Percentiles rank a stretch among this genome's conserved stretches.
Conservation (phyloP, 2,329 filamentous ascomycete genomes). For the Rutstroemia sp. region DNA sequence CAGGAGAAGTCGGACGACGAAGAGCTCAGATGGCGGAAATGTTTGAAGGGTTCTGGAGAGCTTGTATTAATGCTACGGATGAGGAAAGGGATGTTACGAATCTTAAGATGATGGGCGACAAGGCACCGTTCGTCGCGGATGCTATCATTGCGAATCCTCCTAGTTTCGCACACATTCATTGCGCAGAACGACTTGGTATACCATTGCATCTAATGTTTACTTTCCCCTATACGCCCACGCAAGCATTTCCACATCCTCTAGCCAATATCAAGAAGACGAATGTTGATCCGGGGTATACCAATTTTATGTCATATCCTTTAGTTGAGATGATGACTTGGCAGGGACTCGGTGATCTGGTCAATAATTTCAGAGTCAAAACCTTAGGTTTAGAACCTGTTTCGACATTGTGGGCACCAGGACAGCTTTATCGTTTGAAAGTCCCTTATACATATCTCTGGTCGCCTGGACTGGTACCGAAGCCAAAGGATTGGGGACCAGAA, state of each 20-base stretch:
- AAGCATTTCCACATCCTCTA: conserved; percentile 63
- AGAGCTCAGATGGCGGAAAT: conserved; percentile 69
- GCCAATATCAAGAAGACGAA: conserved; percentile 69
- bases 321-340: conserved; percentile 91
- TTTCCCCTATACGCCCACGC: conserved; percentile 70
- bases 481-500: conserved; percentile 58
- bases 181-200: conserved; percentile 69
- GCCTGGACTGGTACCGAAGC: conserved; percentile 58
- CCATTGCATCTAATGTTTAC: conserved; percentile 86
- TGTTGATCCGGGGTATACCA: conserved; percentile 64
- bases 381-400: conserved; percentile 67
- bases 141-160: conserved; percentile 83
- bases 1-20: conserved; percentile 63
- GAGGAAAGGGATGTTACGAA: conserved; percentile 56
- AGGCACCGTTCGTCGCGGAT: conserved; percentile 59
- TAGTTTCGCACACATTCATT: conserved; percentile 71
- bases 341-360: conserved; percentile 73
- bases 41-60: conserved; percentile 77
- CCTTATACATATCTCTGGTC: conserved; percentile 71
- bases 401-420: conserved; percentile 68
- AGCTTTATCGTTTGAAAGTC: conserved; percentile 65
- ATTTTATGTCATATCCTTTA: conserved; percentile 73
- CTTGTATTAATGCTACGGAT: conserved; percentile 67
- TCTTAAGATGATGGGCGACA: conserved; percentile 56
- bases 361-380: conserved; percentile 62